Base-by-base conservation (phyloP, 768 basidiomycete genomes). In the Albatrellus ellisii region DNA sequence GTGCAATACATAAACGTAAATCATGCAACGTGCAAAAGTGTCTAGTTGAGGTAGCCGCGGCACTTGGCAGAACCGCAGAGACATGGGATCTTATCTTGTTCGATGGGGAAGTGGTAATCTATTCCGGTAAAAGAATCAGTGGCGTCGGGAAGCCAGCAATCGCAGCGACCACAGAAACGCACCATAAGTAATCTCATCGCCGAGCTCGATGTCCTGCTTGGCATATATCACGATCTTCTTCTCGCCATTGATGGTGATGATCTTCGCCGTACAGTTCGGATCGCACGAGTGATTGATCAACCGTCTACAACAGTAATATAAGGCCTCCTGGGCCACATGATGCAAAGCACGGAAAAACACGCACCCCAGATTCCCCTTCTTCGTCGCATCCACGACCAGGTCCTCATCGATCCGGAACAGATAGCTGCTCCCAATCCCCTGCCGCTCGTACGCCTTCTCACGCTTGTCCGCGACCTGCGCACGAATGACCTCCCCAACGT, bases 181-280 rank as follows among this genome's bases (percentile, higher is more conserved):
- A 88, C 86, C 88, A 64, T 95, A 94, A 40, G 92, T 95, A 56
- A 98, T 94, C 65, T 99, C 95, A 55, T 95, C 91, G 39, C 95
- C 95, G 18, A 92, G 77, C 52, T 94, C 84, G 54, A 99, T 91
- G 52, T 86, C 86, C 52, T 87, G 77, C 62, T 97, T 95, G 25
- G 95, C 95, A 59, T 99, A 99, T 40, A 99, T 99, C 56, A 99
- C 95, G 54, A 99, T 99, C 73, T 95, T 91, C 72, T 91, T 91
- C 64, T 85, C 86, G 33, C 85, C 80, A 54, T 71, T 90, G 59
- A 90, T 87, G 48, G 83, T 87, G 52, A 88, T 89, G 55, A 87
- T 88, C 66, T 87, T 89, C 32, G 86, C 86, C 8, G 79, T 88
- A 56, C 86, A 87, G 48, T 87, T 88, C 11, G 95, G 95, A 54